A percentile compares a stretch with the other conserved stretches of the same genome.
Conservation (phyloP, 805 yeast species). For the Hanseniaspora meyeri region DNA sequence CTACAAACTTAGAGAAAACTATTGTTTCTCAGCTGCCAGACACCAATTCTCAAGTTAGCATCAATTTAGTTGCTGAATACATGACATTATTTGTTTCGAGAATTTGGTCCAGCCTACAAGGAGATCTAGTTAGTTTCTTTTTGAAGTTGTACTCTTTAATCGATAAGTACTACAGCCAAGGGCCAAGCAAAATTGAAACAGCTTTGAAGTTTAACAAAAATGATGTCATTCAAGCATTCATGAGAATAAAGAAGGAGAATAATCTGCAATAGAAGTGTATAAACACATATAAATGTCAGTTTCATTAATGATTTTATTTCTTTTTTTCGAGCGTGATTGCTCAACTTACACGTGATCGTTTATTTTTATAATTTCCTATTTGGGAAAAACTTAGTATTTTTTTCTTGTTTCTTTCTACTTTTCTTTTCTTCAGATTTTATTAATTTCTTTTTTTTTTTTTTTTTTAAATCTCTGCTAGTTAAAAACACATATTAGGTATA, state of each 20-base stretch:
- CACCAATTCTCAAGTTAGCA: not conserved
- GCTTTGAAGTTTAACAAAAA: slow-evolving; percentile 39
- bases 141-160: slow-evolving; percentile 43
- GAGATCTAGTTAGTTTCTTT: slow-evolving; percentile 45
- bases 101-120: slow-evolving; percentile 61
- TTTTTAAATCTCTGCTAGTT: not conserved
- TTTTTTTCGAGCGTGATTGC: not conserved
- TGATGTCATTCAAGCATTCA: slow-evolving; percentile 47
- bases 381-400: not conserved
- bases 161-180: slow-evolving; percentile 40
- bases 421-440: not conserved
- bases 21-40: slow-evolving; percentile 18
- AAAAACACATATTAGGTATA: no score
- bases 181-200: slow-evolving; percentile 24
- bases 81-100: slow-evolving; percentile 46
- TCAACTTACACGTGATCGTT: not conserved
- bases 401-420: not conserved
- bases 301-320: not conserved
- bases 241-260: slow-evolving; percentile 18
- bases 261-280: not conserved
- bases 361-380: not conserved
- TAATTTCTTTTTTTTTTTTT: not conserved
- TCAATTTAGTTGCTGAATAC: slow-evolving; percentile 26
- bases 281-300: not conserved
- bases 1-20: slow-evolving; percentile 22